phyloP scores from a whole-genome alignment of 345 rosid species.

The Schrenkiella parvula region DNA sequence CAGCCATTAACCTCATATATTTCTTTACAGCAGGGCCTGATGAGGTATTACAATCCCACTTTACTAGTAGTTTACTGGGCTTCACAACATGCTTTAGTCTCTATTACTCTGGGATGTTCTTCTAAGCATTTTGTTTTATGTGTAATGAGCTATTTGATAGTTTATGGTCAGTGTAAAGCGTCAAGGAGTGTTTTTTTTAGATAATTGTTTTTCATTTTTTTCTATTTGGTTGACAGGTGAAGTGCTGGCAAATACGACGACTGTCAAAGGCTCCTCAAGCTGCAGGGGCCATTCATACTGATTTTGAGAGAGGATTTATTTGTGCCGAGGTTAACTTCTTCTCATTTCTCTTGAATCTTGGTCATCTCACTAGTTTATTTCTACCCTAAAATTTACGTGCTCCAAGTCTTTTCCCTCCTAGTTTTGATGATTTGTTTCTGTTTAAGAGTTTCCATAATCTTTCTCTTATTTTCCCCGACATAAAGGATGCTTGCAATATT shows the following conservation, averaged over 20 bases:
- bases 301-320: conserved; percentile 94
- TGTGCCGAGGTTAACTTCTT: conserved; percentile 81
- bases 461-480: not conserved
- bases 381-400: not conserved
- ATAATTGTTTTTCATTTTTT: too few relatives aligned
- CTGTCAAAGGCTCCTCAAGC: conserved; percentile 98
- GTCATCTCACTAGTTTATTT: not conserved
- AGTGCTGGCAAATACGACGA: conserved; percentile 97
- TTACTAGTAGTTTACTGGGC: not conserved
- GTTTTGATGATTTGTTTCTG: not conserved
- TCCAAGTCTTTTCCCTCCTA: conserved; percentile 1
- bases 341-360: conserved; percentile 13
- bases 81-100: not conserved
- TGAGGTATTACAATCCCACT: conserved; percentile 53
- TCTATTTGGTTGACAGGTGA: too few relatives aligned
- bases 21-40: conserved; percentile 98
- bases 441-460: not conserved
- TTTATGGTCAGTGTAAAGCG: not conserved
- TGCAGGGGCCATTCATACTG: conserved; percentile 91
- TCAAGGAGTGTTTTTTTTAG: too few relatives aligned
- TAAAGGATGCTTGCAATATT: not conserved
- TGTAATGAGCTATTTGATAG: not conserved
- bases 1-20: conserved; percentile 93
- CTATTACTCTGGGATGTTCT: not conserved
- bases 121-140: not conserved